A percentile compares a stretch with the other conserved stretches of the same genome.
These are phyloP conservation scores for Pseudogymnoascus sp. DNA, from an alignment of 2,329 filamentous ascomycete genomes.

Conservation along the genomic window DNA sequence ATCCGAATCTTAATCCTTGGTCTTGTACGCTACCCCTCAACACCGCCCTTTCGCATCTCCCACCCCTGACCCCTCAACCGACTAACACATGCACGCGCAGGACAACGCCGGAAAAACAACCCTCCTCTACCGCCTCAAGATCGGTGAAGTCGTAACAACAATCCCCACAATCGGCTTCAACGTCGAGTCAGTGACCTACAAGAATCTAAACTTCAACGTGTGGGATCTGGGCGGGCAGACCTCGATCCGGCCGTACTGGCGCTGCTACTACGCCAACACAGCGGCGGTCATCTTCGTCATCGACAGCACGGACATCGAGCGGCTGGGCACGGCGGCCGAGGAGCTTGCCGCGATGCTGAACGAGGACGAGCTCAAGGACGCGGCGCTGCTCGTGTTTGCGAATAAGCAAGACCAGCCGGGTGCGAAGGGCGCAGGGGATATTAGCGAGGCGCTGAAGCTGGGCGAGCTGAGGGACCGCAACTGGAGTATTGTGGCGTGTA, in stretches of 20 bases:
- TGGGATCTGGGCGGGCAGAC: constrained; percentile 98
- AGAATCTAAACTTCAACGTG: constrained; percentile 97
- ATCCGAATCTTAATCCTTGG: constrained; percentile 93
- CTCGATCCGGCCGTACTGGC: constrained; percentile 97
- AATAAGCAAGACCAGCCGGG: constrained; percentile 99
- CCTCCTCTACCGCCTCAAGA: constrained; percentile 92
- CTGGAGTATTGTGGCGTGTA: constrained; percentile 98
- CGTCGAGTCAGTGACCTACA: constrained; percentile 96
- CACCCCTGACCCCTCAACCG: constrained; percentile 13
- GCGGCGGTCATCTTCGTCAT: constrained; percentile 98
- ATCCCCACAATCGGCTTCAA: constrained; percentile 99
- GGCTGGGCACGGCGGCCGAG: constrained; percentile 84
- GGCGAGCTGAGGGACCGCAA: constrained; percentile 92
- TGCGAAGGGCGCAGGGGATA: constrained; percentile 92
- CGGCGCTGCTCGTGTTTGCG: constrained; percentile 86
- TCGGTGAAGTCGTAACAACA: constrained; percentile 96
- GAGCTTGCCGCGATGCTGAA: constrained; percentile 93
- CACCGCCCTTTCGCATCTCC: constrained; percentile 12
- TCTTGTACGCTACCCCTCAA: constrained; percentile 55
- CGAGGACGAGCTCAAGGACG: constrained; percentile 92
- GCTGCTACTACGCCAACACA: constrained; percentile 98
- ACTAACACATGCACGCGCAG: constrained; percentile 39
- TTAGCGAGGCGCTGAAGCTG: constrained; percentile 84
- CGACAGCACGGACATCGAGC: constrained; percentile 95
- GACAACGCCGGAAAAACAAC: constrained; percentile 99